phyloP scores from a whole-genome alignment of 1,284 basidiomycete genomes.

The Cystobasidium pallidum region DNA sequence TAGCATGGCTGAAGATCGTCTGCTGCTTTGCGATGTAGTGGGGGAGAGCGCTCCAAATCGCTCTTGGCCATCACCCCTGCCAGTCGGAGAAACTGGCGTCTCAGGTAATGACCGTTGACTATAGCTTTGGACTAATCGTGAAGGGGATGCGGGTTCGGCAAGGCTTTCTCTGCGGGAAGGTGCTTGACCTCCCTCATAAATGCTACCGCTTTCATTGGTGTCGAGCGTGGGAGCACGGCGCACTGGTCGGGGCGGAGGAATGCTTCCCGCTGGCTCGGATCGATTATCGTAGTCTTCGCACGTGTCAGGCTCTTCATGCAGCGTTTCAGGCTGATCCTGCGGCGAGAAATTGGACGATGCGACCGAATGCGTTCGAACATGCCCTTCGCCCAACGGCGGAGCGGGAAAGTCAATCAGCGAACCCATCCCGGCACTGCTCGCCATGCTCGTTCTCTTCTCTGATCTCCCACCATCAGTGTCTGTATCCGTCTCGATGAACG shows the following conservation, averaged over 20 bases:
- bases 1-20: slow-evolving; percentile 24
- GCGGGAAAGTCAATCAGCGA: slow-evolving; percentile 21
- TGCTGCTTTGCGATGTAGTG: slow-evolving; percentile 15
- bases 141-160: slow-evolving; percentile 22
- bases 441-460: slow-evolving; percentile 28
- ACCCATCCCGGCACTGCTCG: slow-evolving; percentile 15
- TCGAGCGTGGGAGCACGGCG: slow-evolving; percentile 6
- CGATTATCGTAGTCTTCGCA: background rate
- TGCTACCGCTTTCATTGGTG: background rate
- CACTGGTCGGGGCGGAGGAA: slow-evolving; percentile 6
- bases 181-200: background rate
- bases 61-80: slow-evolving; percentile 13
- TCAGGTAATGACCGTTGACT: slow-evolving; percentile 33
- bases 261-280: background rate
- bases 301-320: slow-evolving; percentile 10
- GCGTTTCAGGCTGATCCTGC: slow-evolving; percentile 1
- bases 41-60: slow-evolving; percentile 27
- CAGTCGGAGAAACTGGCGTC: slow-evolving; percentile 28
- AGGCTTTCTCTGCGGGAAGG: slow-evolving; percentile 17
- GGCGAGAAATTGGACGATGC: slow-evolving; percentile 17
- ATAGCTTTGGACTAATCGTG: slow-evolving; percentile 24
- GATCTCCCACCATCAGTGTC: slow-evolving; percentile 30
- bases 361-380: slow-evolving; percentile 7
- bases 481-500: slow-evolving; percentile 38
- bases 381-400: slow-evolving; percentile 9